Conservation (phyloP, 306 rosid genomes). For the Cicer chorassanicum region DNA sequence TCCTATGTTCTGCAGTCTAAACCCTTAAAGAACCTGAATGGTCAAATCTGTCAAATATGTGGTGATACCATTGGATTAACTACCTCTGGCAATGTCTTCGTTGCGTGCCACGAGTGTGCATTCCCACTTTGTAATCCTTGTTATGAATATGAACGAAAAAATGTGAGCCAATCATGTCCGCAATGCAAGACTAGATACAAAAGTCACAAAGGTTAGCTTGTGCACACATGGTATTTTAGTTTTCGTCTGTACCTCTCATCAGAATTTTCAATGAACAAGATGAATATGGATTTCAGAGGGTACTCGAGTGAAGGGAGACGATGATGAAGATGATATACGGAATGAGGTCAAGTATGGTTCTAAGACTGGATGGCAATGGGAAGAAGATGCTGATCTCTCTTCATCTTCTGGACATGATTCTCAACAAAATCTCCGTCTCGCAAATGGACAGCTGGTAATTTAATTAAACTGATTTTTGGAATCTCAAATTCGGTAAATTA, state of each 20-base stretch:
- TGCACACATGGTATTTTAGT: slow-evolving; percentile 1
- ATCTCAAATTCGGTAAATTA: neutral
- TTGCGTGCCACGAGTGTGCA: slow-evolving; percentile 95
- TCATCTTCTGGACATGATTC: slow-evolving; percentile 92
- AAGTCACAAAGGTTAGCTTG: slow-evolving; percentile 76
- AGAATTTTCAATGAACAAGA: slow-evolving; percentile 39
- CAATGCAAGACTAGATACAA: slow-evolving; percentile 92
- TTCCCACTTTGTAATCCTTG: slow-evolving; percentile 90
- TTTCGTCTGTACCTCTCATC: slow-evolving; percentile 13
- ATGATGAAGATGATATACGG: slow-evolving; percentile 84
- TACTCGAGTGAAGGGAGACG: slow-evolving; percentile 78
- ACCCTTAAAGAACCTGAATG: slow-evolving; percentile 75
- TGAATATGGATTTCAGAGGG: slow-evolving; percentile 66
- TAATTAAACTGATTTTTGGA: slow-evolving; percentile 13
- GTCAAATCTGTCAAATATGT: slow-evolving; percentile 87
- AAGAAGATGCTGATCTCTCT: slow-evolving; percentile 87
- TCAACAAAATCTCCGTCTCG: slow-evolving; percentile 73
- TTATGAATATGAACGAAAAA: slow-evolving; percentile 83
- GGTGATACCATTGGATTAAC: slow-evolving; percentile 86
- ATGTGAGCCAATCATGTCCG: slow-evolving; percentile 82
- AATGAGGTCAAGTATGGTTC: slow-evolving; percentile 71
- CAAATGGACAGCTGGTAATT: slow-evolving; percentile 74
- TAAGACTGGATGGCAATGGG: slow-evolving; percentile 73
- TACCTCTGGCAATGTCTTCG: slow-evolving; percentile 76
- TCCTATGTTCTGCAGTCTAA: slow-evolving; percentile 63